phyloP scores from a whole-genome alignment of 2,329 filamentous ascomycete species.

The Penicillium sp. region DNA sequence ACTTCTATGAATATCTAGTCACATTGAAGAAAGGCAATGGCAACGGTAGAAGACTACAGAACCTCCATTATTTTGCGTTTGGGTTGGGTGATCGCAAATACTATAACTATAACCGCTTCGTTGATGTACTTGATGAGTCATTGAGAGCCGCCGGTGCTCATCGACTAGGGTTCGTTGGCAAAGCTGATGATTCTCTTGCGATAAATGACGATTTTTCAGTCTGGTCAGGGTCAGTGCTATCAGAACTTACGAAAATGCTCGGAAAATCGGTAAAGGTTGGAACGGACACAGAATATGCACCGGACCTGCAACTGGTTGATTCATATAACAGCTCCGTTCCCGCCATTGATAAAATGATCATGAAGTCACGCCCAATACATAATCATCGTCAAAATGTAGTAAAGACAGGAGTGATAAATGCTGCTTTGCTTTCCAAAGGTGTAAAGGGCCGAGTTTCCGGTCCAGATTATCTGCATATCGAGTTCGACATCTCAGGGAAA shows the following conservation, averaged over 20 bases:
- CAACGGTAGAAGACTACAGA: neutral
- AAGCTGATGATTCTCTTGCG: neutral
- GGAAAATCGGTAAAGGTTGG: neutral
- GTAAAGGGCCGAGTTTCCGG: constrained; percentile 25
- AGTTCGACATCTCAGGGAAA: constrained; percentile 33
- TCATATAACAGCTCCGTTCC: neutral
- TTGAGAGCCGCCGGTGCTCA: neutral
- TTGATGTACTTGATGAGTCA: constrained; percentile 26
- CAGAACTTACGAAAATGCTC: neutral
- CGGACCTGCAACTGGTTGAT: neutral
- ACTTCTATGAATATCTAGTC: constrained; percentile 20
- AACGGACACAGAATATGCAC: neutral
- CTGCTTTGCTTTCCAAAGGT: neutral
- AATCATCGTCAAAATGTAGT: neutral
- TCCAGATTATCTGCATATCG: constrained; percentile 30
- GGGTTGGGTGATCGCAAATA: constrained; percentile 41
- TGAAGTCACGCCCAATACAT: neutral
- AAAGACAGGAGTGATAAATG: neutral
- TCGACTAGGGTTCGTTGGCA: neutral
- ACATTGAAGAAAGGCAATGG: neutral
- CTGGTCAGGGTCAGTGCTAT: neutral
- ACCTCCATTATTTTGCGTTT: constrained; percentile 29
- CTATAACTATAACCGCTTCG: constrained; percentile 36
- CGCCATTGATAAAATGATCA: neutral
- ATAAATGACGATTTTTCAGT: neutral